A percentile compares a stretch with the other conserved stretches of the same genome.
Evolutionary conservation across 2,329 filamentous ascomycete species (phyloP).

Genomic region (Akanthomyces uredinophilus): DNA sequence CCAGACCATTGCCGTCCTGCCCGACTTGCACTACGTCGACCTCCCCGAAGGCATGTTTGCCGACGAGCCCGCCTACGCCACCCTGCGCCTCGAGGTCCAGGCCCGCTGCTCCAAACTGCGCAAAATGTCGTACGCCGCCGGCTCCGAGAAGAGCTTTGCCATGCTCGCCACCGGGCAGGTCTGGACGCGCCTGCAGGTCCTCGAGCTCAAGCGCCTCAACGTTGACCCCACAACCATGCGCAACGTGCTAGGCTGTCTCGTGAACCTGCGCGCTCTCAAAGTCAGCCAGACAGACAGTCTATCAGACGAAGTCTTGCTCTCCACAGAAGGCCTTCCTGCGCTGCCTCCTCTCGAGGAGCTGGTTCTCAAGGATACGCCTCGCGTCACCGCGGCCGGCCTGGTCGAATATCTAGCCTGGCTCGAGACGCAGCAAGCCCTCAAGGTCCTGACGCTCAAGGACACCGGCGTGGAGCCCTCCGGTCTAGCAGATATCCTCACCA

Average conservation of each 20-base stretch:
- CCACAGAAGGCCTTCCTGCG: constrained; percentile 59
- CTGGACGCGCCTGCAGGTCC: constrained; percentile 67
- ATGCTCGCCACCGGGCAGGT: constrained; percentile 58
- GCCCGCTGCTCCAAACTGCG: constrained; percentile 75
- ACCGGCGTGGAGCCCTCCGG: constrained; percentile 63
- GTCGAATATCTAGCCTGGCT: constrained; percentile 59
- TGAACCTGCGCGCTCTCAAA: constrained; percentile 66
- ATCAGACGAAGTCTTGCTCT: constrained; percentile 70
- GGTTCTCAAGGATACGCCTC: constrained; percentile 64
- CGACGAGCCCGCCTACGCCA: constrained; percentile 70
- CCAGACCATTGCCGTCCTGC: constrained; percentile 76
- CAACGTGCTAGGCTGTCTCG: constrained; percentile 63
- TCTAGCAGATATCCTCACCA: constrained; percentile 56
- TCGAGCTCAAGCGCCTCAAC: constrained; percentile 64
- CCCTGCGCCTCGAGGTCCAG: constrained; percentile 78
- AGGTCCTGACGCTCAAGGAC: constrained; percentile 63
- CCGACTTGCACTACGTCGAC: constrained; percentile 84
- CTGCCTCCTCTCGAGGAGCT: constrained; percentile 73
- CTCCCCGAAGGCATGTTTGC: constrained; percentile 82
- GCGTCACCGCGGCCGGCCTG: constrained; percentile 68
- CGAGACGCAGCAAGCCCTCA: constrained; percentile 56
- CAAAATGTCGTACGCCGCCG: constrained; percentile 80
- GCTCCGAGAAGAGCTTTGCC: constrained; percentile 73
- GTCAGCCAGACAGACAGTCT: constrained; percentile 65
- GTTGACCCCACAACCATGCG: constrained; percentile 68